Evolutionary conservation across 1,284 basidiomycete genomes (phyloP).

Genomic region (Hypsizygus ulmarius): DNA sequence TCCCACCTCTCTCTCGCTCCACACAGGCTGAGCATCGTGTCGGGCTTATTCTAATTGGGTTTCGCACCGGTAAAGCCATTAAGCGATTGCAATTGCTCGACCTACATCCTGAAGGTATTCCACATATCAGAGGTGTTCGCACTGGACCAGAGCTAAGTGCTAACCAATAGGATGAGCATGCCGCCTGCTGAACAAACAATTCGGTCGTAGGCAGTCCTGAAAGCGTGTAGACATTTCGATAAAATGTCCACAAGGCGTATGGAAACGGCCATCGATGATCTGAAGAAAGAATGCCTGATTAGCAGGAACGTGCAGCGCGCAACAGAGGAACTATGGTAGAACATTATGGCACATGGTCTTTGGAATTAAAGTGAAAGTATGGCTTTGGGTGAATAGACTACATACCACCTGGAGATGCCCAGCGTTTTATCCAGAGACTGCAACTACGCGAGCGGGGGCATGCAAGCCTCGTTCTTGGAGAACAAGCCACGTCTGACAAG

Average conservation of each 20-base stretch:
- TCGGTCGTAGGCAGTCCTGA: constrained; percentile 61
- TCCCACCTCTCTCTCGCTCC: constrained; percentile 37
- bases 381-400: constrained; percentile 6
- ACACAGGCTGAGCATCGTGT: constrained; percentile 56
- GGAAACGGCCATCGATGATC: constrained; percentile 77
- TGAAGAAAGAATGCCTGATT: constrained; percentile 31
- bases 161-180: constrained; percentile 58
- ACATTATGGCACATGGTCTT: constrained; percentile 76
- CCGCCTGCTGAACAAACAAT: constrained; percentile 70
- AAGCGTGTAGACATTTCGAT: constrained; percentile 66
- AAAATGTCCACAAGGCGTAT: constrained; percentile 74
- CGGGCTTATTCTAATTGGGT: constrained; percentile 71
- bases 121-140: not conserved
- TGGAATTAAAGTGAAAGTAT: constrained; percentile 18
- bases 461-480: constrained; percentile 42
- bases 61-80: constrained; percentile 69
- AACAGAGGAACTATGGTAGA: constrained; percentile 14
- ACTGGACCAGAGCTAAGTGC: constrained; percentile 18
- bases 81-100: constrained; percentile 57
- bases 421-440: constrained; percentile 19
- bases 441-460: constrained; percentile 26
- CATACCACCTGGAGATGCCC: not conserved
- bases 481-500: constrained; percentile 29
- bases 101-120: constrained; percentile 50
- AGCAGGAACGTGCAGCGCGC: constrained; percentile 14